Evolutionary conservation across 163 green algal species (phyloP), one percentile per base, ranked within the genome.

Genomic region (Scenedesmus sp.): DNA sequence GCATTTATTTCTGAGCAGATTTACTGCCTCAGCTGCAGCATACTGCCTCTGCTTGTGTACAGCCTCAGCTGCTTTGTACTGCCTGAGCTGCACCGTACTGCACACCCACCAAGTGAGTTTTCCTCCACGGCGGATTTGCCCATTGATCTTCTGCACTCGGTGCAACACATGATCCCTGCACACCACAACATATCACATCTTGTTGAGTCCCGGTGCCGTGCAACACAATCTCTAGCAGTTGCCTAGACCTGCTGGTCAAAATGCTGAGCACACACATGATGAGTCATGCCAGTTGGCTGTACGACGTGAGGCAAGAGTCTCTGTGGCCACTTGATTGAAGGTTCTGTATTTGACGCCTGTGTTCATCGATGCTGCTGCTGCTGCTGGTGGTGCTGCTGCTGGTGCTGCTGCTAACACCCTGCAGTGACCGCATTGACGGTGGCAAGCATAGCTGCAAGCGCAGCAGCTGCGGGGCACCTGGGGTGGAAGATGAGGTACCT

Each of bases 401-500:
- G 61, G 26, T 76, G 61, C 61, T 76, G 61, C 30, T 76, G 61
- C 61, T 76, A 20, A 9, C 61, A 26, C 12, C n/a, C 12, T 22
- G 33, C 20, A 20, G 22, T 22, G 33, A 9, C 49, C 49, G 10
- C 13, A 56, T 12, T 56, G 10, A 18, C 10, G 49, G 10, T 56
- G 49, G 49, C 49, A 40, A 76, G 61, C 61, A 18, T 22, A 76
- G 61, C 26, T 40, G 7, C 30, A 37, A 20, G 4, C 20, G 30
- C 26, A 40, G 61, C 26, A 76, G 30, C 65, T 40, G 65, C 65
- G 40, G 65, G 30, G 6, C 26, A 76, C 65, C 65, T 70, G 0
- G 81, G 81, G 30, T 86, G 81, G 46, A 86, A 86, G 30, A 86
- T 86, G 7, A 86, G 46, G 81, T 86, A 86, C 81, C 81, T 86